Evolutionary conservation across 2,329 filamentous ascomycete species (phyloP), one percentile per base, ranked within the genome.

Genomic region (Aschersonia sp.): DNA sequence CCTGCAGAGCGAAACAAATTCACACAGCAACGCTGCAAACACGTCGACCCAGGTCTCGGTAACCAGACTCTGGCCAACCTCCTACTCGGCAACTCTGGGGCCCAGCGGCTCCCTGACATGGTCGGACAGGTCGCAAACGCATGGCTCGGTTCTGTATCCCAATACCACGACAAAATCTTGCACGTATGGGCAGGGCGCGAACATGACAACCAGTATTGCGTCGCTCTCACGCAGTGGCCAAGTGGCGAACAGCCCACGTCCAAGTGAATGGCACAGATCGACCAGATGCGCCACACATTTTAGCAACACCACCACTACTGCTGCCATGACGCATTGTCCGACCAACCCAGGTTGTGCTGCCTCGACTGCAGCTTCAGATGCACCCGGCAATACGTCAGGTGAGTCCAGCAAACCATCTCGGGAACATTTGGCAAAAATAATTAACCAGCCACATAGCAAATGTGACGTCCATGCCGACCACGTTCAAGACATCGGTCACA

Each of bases 41-140:
- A 45, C 42, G n/a, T 46, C 46, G 30, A 47, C 42, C 12, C 41
- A n/a, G 9, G 6, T 14, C 8, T 10, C 40, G 40, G 40, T 12
- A n/a, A 42, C 40, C 9, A 42, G 9, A 12, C 22, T 29, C 40
- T n/a, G 22, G 22, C 40, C 40, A 29, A 42, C 40, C 22, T 10
- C 2, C 7, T 8, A 8, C 14, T 42, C 40, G 9, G n/a, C 22
- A 8, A 42, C 40, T 9, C 66, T 63, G 42, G 69, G 65, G 53
- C 7, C 22, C 2, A 42, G 40, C 22, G 12, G 14, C 7, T 14
- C 10, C 40, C 10, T 37, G 35, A 37, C 35, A 37, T 37, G 8
- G 35, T 37, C 35, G 8, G 35, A 9, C 12, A 37, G 8, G 35
- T 37, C 35, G 35, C 35, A 37, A 37, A 8, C 35, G 35, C 35